Evolutionary conservation across 305 asterid species (phyloP), one percentile per base, ranked within the genome.

Genomic region (Plantago coronopus): DNA sequence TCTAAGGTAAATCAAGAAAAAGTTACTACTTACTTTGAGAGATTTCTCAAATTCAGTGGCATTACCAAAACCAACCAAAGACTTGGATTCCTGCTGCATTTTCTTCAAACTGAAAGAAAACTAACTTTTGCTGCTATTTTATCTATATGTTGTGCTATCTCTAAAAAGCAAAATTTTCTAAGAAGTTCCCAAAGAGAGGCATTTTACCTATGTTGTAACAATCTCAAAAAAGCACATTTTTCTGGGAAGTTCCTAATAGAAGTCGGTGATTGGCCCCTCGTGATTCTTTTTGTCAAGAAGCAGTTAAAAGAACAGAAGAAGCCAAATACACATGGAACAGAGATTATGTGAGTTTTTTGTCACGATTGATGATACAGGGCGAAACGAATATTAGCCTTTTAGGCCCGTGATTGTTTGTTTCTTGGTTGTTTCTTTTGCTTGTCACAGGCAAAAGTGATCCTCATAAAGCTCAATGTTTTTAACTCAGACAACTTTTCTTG

Each of bases 21-120:
- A 12, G 34, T n/a, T n/a, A 22, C 6, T 8, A 64, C 76, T 62
- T 16, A 86, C 95, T 61, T 71, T 69, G 5, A 83, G 69, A 59
- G 91, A 83, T 17, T 72, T 75, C 38, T 70, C 58, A n/a, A 85
- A 85, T 9, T 65, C 54, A 21, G 67, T 69, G 42, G 58, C 71
- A 22, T 62, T 53, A 63, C 74, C 72, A 43, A 8, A 38, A 38
- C 11, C 58, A 54, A 48, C 63, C 50, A 53, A 56, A 38, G 62
- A 46, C 34, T 63, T 63, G 34, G 54, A 34, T n/a, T 57, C 51
- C 67, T 54, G 8, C 67, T 48, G 61, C 82, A 74, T 74, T 63
- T 27, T 65, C 70, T 64, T 62, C 48, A 62, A 34, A 48, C 21
- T 50, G 23, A 19, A 38, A 55, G 56, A 51, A 42, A 59, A 61